Percentiles rank a stretch among this genome's conserved stretches.
phyloP scores from a whole-genome alignment of 2,329 filamentous ascomycete genomes.

The Xylaria sp. region DNA sequence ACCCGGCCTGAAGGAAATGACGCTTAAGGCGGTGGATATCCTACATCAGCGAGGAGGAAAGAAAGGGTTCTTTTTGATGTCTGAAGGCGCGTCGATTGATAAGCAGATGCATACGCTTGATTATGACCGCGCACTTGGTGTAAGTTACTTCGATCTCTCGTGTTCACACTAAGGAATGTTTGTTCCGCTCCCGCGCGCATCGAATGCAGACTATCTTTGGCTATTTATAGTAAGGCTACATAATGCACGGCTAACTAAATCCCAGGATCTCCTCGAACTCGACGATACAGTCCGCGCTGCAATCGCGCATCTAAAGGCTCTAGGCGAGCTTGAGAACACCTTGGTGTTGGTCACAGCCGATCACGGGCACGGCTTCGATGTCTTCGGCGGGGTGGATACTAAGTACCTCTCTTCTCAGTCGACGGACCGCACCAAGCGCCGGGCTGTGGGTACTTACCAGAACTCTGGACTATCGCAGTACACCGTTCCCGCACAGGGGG shows the following conservation, averaged over 20 bases:
- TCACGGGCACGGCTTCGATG: conserved; percentile 89
- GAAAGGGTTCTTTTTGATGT: conserved; percentile 88
- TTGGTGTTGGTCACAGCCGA: conserved; percentile 85
- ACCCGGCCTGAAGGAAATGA: conserved; percentile 89
- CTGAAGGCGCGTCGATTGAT: conserved; percentile 84
- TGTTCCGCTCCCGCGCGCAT: background rate
- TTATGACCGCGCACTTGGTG: conserved; percentile 83
- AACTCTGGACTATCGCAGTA: conserved; percentile 82
- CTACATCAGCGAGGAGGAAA: conserved; percentile 73
- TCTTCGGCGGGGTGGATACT: conserved; percentile 84
- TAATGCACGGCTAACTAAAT: background rate
- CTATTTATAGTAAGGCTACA: background rate
- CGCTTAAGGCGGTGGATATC: conserved; percentile 84
- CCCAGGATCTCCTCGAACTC: conserved; percentile 78
- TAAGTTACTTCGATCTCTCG: conserved; percentile 15
- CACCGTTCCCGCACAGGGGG: conserved; percentile 64
- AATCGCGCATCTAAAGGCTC: conserved; percentile 72
- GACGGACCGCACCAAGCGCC: conserved; percentile 71
- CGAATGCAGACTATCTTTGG: background rate
- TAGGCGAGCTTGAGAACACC: conserved; percentile 77
- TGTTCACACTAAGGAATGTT: no score
- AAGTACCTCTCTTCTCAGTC: conserved; percentile 73
- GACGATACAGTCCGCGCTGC: conserved; percentile 85
- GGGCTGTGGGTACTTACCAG: conserved; percentile 77
- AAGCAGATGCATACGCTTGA: conserved; percentile 90